These are phyloP conservation scores for Aulographum hederae DNA, from an alignment of 2,329 filamentous ascomycete genomes.

Conservation along the genomic window DNA sequence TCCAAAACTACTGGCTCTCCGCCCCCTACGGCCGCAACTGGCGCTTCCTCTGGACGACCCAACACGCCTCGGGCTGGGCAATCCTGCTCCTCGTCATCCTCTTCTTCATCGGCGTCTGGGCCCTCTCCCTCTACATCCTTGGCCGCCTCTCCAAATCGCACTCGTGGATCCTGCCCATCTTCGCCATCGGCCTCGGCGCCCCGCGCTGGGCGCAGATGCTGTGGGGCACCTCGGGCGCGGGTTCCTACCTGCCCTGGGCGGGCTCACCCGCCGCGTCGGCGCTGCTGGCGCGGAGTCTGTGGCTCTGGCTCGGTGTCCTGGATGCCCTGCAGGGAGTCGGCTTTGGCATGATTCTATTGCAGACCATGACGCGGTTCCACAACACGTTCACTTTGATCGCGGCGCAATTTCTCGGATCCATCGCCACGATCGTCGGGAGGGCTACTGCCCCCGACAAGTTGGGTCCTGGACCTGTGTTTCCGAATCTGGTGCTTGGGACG, in stretches of 20 bases:
- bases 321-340: slow-evolving; percentile 48
- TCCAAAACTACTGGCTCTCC: slow-evolving; percentile 51
- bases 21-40: slow-evolving; percentile 50
- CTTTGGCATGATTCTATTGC: slow-evolving; percentile 48
- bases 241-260: slow-evolving; percentile 44
- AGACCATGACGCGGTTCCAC: slow-evolving; percentile 46
- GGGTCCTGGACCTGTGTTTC: slow-evolving; percentile 44
- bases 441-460: slow-evolving; percentile 41
- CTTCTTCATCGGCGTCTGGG: slow-evolving; percentile 40
- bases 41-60: slow-evolving; percentile 41
- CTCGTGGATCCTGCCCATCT: slow-evolving; percentile 48
- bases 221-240: slow-evolving; percentile 43
- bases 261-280: slow-evolving; percentile 35
- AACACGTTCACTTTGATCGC: slow-evolving; percentile 42
- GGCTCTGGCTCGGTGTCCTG: slow-evolving; percentile 50
- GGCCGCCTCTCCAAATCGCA: slow-evolving; percentile 38
- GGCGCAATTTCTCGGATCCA: slow-evolving; percentile 42
- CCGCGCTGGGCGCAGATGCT: slow-evolving; percentile 51
- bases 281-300: slow-evolving; percentile 37
- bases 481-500: slow-evolving; percentile 35
- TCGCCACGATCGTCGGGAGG: slow-evolving; percentile 42
- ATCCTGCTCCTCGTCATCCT: slow-evolving; percentile 36
- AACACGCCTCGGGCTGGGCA: slow-evolving; percentile 36
- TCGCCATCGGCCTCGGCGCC: slow-evolving; percentile 46
- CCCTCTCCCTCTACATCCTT: slow-evolving; percentile 31